A percentile compares a stretch with the other conserved stretches of the same genome.
phyloP scores from a whole-genome alignment of 2,329 filamentous ascomycete genomes.

The Cladosporium cucumerinum region DNA sequence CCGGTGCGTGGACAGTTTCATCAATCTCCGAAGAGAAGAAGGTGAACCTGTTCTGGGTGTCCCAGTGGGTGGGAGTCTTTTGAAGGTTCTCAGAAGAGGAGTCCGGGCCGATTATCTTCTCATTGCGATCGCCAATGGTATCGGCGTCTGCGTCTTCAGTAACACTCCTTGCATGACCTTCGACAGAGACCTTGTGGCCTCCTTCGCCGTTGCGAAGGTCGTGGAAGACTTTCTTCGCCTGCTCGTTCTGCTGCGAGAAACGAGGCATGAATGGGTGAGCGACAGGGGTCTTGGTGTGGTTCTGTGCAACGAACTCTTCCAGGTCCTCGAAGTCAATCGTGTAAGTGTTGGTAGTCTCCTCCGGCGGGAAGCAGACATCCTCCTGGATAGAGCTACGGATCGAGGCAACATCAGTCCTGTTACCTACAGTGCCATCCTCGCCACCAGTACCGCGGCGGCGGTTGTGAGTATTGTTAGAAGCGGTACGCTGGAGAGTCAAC shows the following conservation, averaged over 20 bases:
- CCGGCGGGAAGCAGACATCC: constrained; percentile 85
- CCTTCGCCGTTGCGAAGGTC: constrained; percentile 51
- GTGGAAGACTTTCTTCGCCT: constrained; percentile 53
- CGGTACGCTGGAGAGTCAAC: constrained; percentile 63
- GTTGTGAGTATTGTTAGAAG: constrained; percentile 63
- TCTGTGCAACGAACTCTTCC: constrained; percentile 78
- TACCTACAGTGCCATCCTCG: constrained; percentile 56
- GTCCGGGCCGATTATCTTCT: constrained; percentile 42
- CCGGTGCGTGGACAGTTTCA: constrained; percentile 85
- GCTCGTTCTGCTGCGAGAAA: constrained; percentile 25
- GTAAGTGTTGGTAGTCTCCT: constrained; percentile 73
- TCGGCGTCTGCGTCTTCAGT: constrained; percentile 35
- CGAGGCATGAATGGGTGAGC: constrained; percentile 39
- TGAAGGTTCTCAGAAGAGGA: constrained; percentile 27
- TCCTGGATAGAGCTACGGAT: constrained; percentile 73
- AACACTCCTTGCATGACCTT: constrained; percentile 23
- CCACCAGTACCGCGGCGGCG: constrained; percentile 59
- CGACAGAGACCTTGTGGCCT: constrained; percentile 21
- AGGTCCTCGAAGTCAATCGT: constrained; percentile 90
- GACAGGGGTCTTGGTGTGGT: constrained; percentile 46
- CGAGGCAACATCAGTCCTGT: constrained; percentile 57
- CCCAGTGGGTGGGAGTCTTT: constrained; percentile 24
- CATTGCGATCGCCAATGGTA: constrained; percentile 37
- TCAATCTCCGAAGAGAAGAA: constrained; percentile 97
- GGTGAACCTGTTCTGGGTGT: constrained; percentile 72